Conservation (phyloP, 2,329 filamentous ascomycete species). For the Xylariaceae sp. region DNA sequence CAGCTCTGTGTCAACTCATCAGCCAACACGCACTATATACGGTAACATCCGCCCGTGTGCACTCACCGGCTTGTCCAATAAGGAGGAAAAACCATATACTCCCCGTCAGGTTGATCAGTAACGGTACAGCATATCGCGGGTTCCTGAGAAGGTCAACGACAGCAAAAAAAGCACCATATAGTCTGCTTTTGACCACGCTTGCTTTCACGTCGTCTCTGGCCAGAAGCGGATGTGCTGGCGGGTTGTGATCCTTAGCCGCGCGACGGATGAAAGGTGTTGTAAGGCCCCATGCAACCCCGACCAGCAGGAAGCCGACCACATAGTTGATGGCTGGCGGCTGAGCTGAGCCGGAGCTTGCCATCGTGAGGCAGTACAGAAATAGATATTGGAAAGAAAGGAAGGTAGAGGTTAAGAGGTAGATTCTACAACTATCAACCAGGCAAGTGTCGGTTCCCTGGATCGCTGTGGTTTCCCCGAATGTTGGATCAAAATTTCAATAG, state of each 20-base stretch:
- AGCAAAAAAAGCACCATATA: constrained; percentile 67
- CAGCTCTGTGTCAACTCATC: constrained; percentile 57
- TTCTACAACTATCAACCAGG: no score
- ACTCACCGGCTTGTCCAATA: constrained; percentile 85
- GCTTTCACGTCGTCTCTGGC: constrained; percentile 47
- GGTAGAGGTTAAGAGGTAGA: no score
- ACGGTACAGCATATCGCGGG: constrained; percentile 78
- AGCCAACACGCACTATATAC: not conserved
- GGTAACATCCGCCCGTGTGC: not conserved
- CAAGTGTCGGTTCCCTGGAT: no score
- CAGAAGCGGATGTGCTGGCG: constrained; percentile 56
- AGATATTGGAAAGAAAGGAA: no score
- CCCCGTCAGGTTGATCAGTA: constrained; percentile 85
- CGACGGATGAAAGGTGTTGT: constrained; percentile 89
- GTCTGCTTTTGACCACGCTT: constrained; percentile 61
- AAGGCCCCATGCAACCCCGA: constrained; percentile 89
- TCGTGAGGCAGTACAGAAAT: constrained; percentile 1
- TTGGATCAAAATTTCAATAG: no score
- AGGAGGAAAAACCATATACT: constrained; percentile 96
- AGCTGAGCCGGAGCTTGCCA: constrained; percentile 24
- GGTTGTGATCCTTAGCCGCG: constrained; percentile 74
- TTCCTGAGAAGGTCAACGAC: constrained; percentile 76
- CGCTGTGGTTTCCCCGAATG: no score
- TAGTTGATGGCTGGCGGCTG: constrained; percentile 69
- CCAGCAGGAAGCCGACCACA: constrained; percentile 82